Conservation (phyloP, 139 green algal species). For the Eudorina sp. region DNA sequence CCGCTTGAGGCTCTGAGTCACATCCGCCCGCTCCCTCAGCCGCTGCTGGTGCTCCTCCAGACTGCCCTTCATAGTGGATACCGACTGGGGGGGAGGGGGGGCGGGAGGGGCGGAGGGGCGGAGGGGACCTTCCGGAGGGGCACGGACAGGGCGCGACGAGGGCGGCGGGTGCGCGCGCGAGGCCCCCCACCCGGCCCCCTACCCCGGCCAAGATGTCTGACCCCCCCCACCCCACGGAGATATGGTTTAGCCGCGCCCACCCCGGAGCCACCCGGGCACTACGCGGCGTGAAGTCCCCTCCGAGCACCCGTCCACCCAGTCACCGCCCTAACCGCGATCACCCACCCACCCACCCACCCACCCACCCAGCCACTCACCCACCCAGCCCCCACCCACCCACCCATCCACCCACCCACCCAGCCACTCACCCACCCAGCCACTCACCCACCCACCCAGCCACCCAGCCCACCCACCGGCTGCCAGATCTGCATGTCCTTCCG, state of each 20-base stretch:
- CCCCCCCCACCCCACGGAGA: too few species aligned
- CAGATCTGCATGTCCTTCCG: constrained; percentile 28
- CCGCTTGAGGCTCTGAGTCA: constrained; percentile 11
- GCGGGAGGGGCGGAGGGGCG: neutral
- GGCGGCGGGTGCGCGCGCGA: too few species aligned
- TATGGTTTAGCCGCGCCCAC: too few species aligned
- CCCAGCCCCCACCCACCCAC: neutral
- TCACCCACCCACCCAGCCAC: neutral
- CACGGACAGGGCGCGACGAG: too few species aligned
- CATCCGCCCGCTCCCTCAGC: constrained; percentile 33
- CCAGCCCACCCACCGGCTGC: constrained; percentile 27
- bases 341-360: neutral
- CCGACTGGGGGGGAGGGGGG: constrained; percentile 4
- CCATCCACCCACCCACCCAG: neutral
- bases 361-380: neutral
- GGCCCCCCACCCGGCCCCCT: too few species aligned
- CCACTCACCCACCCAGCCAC: neutral
- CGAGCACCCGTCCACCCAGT: too few species aligned
- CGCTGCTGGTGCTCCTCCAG: constrained; percentile 48
- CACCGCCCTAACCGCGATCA: neutral
- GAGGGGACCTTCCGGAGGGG: neutral
- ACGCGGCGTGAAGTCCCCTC: too few species aligned
- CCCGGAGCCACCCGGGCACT: too few species aligned
- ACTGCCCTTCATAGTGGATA: neutral
- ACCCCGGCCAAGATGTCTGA: too few species aligned